A percentile compares a stretch with the other conserved stretches of the same genome.
phyloP scores from a whole-genome alignment of 768 basidiomycete species.

The Lentinula raphanica region DNA sequence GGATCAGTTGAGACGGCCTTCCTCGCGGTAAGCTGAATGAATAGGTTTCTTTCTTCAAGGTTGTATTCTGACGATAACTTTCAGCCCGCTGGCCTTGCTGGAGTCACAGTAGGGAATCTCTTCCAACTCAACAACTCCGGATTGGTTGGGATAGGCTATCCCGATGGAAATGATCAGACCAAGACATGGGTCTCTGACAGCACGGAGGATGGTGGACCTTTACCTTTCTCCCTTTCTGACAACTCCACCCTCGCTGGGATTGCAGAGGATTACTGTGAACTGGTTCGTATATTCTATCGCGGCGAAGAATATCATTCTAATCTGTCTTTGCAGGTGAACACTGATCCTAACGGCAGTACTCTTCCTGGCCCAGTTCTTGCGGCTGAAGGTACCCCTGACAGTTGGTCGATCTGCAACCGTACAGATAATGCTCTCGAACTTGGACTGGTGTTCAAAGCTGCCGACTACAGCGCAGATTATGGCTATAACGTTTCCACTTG shows the following conservation, averaged over 20 bases:
- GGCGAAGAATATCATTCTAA: not conserved
- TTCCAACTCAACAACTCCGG: conserved; percentile 2
- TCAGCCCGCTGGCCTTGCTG: not conserved
- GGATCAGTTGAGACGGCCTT: not conserved
- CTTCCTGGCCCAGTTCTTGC: not conserved
- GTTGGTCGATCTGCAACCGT: not conserved
- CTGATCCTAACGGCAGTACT: not conserved
- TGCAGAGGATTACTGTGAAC: not conserved
- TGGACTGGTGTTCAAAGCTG: not conserved
- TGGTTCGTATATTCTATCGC: not conserved
- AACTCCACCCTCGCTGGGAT: not conserved
- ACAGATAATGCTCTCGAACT: not conserved
- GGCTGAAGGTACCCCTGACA: not conserved
- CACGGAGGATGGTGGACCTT: not conserved
- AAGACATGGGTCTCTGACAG: not conserved
- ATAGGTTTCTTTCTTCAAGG: too few species aligned
- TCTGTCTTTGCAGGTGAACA: not conserved
- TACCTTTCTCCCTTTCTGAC: not conserved
- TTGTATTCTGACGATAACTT: too few species aligned
- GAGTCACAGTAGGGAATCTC: not conserved
- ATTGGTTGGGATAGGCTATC: not conserved
- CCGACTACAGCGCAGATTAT: not conserved
- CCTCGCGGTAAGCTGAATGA: not conserved
- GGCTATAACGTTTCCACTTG: not conserved
- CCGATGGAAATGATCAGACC: not conserved